Evolutionary conservation across 2,329 filamentous ascomycete genomes (phyloP), one percentile per base, ranked within the genome.

Genomic region (Volutella citrinella): DNA sequence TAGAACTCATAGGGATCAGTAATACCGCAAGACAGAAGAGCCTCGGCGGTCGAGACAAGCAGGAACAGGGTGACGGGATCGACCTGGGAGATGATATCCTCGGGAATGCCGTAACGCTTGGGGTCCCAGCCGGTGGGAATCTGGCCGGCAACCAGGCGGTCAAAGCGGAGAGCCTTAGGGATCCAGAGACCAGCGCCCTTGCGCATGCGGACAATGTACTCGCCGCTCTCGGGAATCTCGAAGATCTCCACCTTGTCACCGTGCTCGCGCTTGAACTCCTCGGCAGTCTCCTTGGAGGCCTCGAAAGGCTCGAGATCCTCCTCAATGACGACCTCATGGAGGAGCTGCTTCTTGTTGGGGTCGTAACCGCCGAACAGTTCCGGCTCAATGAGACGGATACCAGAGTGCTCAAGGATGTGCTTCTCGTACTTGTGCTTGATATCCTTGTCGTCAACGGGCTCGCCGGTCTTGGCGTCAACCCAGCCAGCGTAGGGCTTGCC

Each of bases 1-100:
- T 98, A 98, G 70, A 98, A 97, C 69, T 98, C 93, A 60, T 97
- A 98, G 14, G 93, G 94, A 60, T 98, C 94, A 17, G 93, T 97
- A 62, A 98, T 91, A 81, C 93, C 93, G 44, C 87, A 84, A 19
- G 88, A 84, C 32, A 98, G 76, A 7, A 98, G 82, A 39, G 90
- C 82, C 65, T 98, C 94, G 2, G 86, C 88, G 29, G 90, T 95
- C 34, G 87, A 94, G 28, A 97, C 90, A 27, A 98, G 84, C 19
- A 97, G 87, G 60, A 87, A 98, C 30, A 98, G 76, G 2, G 93
- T 95, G 49, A 97, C 91, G 6, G 90, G 93, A 57, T 98, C 94
- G 45, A 98, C 93, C 62, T 98, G 93, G 24, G 84, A 85, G 61
- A 98, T 93, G 61, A 98, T 98, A 60, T 98, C 93, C 41, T 97